phyloP scores from a whole-genome alignment of 257 asterid species.

The Gardenia jasminoides region DNA sequence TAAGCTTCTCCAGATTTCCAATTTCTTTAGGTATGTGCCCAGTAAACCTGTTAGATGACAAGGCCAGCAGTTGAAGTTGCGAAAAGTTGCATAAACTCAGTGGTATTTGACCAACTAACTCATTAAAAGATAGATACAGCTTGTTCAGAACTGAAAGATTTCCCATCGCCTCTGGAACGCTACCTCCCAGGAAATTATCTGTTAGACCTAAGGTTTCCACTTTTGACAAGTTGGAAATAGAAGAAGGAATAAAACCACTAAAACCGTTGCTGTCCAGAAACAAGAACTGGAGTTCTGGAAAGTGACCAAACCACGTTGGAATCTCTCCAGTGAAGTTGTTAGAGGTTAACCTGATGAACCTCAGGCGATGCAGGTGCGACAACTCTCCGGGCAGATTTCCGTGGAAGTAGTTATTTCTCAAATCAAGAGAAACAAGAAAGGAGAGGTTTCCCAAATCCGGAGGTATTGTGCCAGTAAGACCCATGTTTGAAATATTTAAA shows the following conservation, averaged over 20 bases:
- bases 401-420: neutral
- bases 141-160: neutral
- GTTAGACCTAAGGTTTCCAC: neutral
- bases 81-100: slow-evolving; percentile 1
- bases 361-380: neutral
- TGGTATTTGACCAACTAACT: slow-evolving; percentile 9
- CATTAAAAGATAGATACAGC: neutral
- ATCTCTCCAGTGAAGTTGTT: neutral
- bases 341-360: neutral
- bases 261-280: neutral
- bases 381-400: neutral
- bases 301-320: slow-evolving; percentile 9
- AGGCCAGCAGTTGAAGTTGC: neutral
- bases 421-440: too few species aligned
- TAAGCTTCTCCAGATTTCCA: too few species aligned
- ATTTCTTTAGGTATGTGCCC: neutral
- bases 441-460: too few species aligned
- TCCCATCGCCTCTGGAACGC: slow-evolving; percentile 27
- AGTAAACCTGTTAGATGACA: slow-evolving; percentile 1
- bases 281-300: neutral
- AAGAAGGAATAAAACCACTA: slow-evolving; percentile 9
- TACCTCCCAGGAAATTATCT: slow-evolving; percentile 24
- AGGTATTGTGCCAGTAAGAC: neutral
- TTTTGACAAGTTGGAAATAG: slow-evolving; percentile 17
- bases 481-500: neutral